Conservation (phyloP, 768 basidiomycete genomes). For the Polyporus arcularius region DNA sequence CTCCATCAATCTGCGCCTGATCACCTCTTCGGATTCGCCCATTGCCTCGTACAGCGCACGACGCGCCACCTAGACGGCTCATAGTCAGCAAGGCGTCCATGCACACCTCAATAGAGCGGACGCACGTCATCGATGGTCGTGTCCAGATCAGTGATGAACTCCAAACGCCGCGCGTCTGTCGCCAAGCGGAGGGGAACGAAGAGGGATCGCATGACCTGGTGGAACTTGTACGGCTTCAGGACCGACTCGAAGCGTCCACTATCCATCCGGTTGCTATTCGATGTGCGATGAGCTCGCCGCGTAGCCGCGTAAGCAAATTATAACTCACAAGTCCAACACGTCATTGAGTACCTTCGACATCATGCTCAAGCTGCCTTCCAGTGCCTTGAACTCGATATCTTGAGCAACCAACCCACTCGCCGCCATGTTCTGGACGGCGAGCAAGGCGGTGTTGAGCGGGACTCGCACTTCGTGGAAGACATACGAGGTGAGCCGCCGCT, state of each 20-base stretch:
- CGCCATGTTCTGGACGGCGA: constrained; percentile 93
- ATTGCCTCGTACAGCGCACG: constrained; percentile 59
- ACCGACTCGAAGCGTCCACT: constrained; percentile 80
- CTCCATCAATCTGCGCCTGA: constrained; percentile 42
- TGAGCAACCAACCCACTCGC: constrained; percentile 75
- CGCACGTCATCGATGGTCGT: constrained; percentile 61
- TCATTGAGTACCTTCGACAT: constrained; percentile 89
- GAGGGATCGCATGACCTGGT: constrained; percentile 74
- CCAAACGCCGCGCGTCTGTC: constrained; percentile 64
- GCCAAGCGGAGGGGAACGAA: constrained; percentile 69
- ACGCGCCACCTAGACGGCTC: constrained; percentile 50
- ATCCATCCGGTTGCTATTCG: constrained; percentile 76
- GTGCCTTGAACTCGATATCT: constrained; percentile 85
- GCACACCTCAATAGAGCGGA: neutral
- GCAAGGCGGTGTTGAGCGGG: constrained; percentile 76
- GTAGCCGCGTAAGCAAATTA: neutral
- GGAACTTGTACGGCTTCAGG: constrained; percentile 71
- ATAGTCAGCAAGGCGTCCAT: neutral
- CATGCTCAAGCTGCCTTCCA: constrained; percentile 80
- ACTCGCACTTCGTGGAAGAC: constrained; percentile 71
- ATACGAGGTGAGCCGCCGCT: constrained; percentile 78
- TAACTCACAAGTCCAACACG: constrained; percentile 73
- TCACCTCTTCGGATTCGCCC: constrained; percentile 47
- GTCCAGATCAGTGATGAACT: constrained; percentile 72
- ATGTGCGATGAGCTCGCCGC: neutral